phyloP scores from a whole-genome alignment of 148 eudicot genomes.

The Amaranthus hypochondriacus region DNA sequence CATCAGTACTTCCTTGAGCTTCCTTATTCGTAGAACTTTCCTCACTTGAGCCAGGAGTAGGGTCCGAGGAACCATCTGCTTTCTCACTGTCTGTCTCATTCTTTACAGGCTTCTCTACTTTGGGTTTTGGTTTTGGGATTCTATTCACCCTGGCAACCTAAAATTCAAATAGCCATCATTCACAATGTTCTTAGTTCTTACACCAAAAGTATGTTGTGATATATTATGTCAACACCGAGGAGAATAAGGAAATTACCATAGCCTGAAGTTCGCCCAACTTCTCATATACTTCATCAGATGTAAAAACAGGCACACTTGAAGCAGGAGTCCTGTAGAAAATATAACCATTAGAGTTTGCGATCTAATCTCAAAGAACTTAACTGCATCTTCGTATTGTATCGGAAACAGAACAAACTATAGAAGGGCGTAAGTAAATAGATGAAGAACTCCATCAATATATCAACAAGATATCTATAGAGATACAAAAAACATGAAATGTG shows the following conservation, averaged over 20 bases:
- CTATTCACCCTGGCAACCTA: conserved; percentile 65
- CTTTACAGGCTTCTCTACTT: conserved; percentile 76
- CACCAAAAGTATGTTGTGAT: not conserved
- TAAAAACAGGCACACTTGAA: conserved; percentile 54
- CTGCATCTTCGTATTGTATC: not conserved
- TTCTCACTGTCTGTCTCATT: conserved; percentile 42
- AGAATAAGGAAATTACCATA: conserved; percentile 41
- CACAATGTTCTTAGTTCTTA: conserved; percentile 1
- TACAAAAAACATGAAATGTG: not conserved
- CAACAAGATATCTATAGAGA: not conserved
- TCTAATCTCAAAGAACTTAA: not conserved
- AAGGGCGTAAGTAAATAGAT: not conserved
- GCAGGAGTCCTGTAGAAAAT: conserved; percentile 48
- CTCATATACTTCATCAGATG: conserved; percentile 67
- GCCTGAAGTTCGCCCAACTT: conserved; percentile 73
- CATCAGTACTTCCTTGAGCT: conserved; percentile 28
- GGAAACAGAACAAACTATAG: not conserved
- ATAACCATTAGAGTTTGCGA: conserved; percentile 1
- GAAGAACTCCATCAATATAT: not conserved
- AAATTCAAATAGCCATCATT: conserved; percentile 6
- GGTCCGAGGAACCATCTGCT: conserved; percentile 26
- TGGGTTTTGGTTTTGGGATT: conserved; percentile 92
- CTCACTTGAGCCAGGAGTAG: conserved; percentile 34
- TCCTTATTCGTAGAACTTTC: conserved; percentile 37
- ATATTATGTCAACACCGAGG: not conserved